Conservation (phyloP, 164 flowering plant genomes). For the Berberis thunbergii region DNA sequence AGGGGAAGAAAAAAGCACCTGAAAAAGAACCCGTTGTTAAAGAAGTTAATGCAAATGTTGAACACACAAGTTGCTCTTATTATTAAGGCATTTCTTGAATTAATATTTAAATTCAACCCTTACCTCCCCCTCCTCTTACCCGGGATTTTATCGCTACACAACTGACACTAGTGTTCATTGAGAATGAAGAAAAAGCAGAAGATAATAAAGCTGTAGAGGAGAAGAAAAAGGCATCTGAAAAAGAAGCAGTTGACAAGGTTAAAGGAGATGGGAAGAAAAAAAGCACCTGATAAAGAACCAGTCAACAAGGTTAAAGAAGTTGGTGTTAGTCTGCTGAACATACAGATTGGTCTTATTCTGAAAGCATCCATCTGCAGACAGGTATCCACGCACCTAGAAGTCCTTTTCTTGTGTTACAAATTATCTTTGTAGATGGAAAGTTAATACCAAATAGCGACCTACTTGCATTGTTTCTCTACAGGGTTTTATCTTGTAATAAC, state of each 20-base stretch:
- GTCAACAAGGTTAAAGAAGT: constrained; percentile 56
- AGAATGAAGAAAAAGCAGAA: not conserved
- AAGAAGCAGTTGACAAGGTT: no score
- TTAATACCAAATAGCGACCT: not conserved
- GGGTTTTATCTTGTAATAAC: no score
- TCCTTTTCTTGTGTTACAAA: not conserved
- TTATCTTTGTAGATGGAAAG: not conserved
- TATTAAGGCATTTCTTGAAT: no score
- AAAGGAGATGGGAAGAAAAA: constrained; percentile 41
- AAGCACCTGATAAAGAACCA: constrained; percentile 40
- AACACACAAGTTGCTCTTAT: no score
- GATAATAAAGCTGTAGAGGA: constrained; percentile 7
- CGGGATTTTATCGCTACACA: no score
- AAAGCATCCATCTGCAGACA: constrained; percentile 99
- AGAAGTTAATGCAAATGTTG: no score
- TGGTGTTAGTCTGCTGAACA: constrained; percentile 67
- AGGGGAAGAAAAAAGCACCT: no score
- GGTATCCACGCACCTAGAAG: constrained; percentile 30
- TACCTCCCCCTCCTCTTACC: no score
- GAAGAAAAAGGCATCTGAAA: constrained; percentile 27
- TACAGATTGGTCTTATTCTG: constrained; percentile 83
- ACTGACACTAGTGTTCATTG: not conserved
- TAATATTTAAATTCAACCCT: no score
- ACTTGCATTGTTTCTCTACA: no score
- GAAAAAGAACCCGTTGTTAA: no score